Conservation (phyloP, 305 asterid species). For the Striga hermonthica region DNA sequence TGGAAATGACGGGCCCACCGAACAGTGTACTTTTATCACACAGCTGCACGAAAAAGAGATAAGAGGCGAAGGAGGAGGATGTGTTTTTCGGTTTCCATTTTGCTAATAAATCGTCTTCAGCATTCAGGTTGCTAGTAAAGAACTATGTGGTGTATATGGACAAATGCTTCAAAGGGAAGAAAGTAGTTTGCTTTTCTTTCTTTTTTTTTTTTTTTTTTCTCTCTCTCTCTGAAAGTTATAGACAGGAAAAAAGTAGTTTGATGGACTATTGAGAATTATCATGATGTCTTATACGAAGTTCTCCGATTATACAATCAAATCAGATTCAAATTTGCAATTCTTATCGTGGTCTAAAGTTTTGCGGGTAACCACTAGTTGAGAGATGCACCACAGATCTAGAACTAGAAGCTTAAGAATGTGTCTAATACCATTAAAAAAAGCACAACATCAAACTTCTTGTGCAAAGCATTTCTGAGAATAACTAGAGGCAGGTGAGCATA, state of each 20-base stretch:
- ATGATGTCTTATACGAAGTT: no score
- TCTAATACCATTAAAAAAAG: not conserved
- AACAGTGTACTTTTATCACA: slow-evolving; percentile 52
- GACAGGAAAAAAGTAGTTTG: slow-evolving; percentile 10
- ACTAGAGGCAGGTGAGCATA: no score
- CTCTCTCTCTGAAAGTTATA: not conserved
- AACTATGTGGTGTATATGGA: not conserved
- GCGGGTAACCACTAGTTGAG: slow-evolving; percentile 24
- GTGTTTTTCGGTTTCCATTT: slow-evolving; percentile 22
- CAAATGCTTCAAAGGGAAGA: slow-evolving; percentile 21
- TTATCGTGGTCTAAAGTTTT: not conserved
- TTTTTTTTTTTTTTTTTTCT: no score
- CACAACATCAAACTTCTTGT: no score
- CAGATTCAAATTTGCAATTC: no score
- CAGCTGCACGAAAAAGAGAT: slow-evolving; percentile 70
- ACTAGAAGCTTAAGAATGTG: not conserved
- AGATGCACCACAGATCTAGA: not conserved
- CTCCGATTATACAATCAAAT: no score
- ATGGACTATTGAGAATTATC: slow-evolving; percentile 18
- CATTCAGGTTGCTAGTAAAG: slow-evolving; percentile 23
- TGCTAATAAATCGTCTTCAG: slow-evolving; percentile 17
- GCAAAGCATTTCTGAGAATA: no score
- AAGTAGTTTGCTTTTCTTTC: not conserved
- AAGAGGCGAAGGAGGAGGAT: slow-evolving; percentile 22
- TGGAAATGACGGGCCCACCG: slow-evolving; percentile 86